phyloP scores from a whole-genome alignment of 768 basidiomycete species.

The Collybia nuda region DNA sequence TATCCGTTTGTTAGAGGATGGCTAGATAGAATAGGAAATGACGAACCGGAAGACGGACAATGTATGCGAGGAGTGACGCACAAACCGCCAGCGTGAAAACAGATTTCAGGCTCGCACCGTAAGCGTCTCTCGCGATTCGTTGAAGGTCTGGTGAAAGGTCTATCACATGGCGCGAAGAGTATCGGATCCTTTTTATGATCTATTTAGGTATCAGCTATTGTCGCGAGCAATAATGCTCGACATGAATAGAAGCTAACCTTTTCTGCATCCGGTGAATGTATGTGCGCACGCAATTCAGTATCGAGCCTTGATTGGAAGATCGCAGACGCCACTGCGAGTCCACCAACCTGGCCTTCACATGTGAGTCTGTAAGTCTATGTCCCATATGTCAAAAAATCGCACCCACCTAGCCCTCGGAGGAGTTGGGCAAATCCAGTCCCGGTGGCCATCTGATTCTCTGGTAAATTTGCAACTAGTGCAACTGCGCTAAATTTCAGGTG shows the following conservation, averaged over 20 bases:
- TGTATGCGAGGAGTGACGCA: constrained; percentile 49
- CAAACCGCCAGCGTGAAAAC: constrained; percentile 56
- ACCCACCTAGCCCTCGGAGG: constrained; percentile 56
- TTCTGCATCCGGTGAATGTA: constrained; percentile 40
- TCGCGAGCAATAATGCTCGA: too few species aligned
- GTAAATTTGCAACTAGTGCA: constrained; percentile 55
- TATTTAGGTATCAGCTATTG: constrained; percentile 14
- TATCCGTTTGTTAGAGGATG: neutral
- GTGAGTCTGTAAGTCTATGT: neutral
- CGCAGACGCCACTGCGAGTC: constrained; percentile 58
- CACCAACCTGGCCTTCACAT: constrained; percentile 52
- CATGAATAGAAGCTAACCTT: constrained; percentile 29
- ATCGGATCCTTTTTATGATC: constrained; percentile 53
- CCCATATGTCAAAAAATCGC: neutral
- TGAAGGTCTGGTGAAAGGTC: constrained; percentile 47
- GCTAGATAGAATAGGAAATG: neutral
- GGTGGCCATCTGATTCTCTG: constrained; percentile 52
- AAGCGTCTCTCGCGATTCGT: constrained; percentile 50
- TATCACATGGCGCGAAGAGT: constrained; percentile 49
- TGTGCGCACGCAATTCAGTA: constrained; percentile 41
- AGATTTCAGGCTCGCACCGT: constrained; percentile 45
- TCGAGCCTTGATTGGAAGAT: constrained; percentile 56
- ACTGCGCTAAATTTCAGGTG: constrained; percentile 30
- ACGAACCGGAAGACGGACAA: constrained; percentile 51
- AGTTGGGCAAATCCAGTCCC: constrained; percentile 61